These are phyloP conservation scores for Populus pruinosa DNA, from an alignment of 345 rosid genomes.

Conservation along the genomic window DNA sequence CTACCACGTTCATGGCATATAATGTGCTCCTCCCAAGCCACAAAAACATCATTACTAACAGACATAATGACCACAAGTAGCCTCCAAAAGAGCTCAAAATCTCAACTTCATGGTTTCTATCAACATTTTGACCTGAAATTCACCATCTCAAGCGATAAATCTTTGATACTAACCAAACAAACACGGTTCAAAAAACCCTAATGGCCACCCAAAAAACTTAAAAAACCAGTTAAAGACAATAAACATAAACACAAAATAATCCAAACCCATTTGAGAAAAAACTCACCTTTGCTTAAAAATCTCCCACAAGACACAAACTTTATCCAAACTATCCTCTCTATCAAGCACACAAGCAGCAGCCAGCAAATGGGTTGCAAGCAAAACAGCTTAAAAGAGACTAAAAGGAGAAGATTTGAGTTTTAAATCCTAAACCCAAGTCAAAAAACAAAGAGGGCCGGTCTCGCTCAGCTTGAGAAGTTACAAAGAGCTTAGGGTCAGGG, in stretches of 20 bases:
- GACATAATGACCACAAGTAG: slow-evolving; percentile 43
- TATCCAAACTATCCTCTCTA: neutral
- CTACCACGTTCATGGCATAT: slow-evolving; percentile 94
- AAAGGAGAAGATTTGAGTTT: neutral
- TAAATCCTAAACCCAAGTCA: neutral
- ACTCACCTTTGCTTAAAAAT: neutral
- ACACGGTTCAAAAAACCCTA: neutral
- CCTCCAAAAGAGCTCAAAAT: slow-evolving; percentile 4
- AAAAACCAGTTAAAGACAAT: neutral
- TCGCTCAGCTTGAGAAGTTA: neutral
- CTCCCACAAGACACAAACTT: neutral
- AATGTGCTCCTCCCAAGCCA: slow-evolving; percentile 96
- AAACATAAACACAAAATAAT: neutral
- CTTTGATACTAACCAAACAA: neutral
- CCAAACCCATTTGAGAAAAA: neutral
- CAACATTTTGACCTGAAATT: neutral
- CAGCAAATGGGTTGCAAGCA: neutral
- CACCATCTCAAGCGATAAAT: neutral
- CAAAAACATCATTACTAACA: slow-evolving; percentile 53
- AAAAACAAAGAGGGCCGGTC: neutral
- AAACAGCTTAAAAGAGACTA: neutral
- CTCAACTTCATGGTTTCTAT: neutral
- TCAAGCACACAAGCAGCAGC: neutral
- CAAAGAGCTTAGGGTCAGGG: neutral
- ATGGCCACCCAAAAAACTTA: neutral